Conservation (phyloP, 495 filamentous ascomycete genomes). For the Penicillium argentinense region DNA sequence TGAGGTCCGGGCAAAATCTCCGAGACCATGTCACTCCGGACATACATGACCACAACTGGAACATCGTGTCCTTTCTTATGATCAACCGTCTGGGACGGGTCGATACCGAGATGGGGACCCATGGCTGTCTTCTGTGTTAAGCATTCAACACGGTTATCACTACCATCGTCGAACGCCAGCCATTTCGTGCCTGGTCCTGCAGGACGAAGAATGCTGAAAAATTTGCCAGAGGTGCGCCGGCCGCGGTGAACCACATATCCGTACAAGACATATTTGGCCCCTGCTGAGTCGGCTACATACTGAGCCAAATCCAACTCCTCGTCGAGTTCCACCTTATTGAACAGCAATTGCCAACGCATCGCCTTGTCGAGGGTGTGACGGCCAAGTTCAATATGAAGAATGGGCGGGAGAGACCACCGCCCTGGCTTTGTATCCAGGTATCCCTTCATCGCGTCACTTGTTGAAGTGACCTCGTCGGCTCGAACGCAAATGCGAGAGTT, state of each 20-base stretch:
- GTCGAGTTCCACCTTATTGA: conserved; percentile 55
- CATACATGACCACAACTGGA: conserved; percentile 57
- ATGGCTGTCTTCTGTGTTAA: conserved; percentile 59
- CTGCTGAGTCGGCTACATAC: conserved; percentile 33
- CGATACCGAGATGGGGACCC: conserved; percentile 52
- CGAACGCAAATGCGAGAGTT: conserved; percentile 42
- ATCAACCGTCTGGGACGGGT: conserved; percentile 32
- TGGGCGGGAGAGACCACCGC: conserved; percentile 42
- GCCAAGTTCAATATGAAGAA: conserved; percentile 60
- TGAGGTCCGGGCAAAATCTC: conserved; percentile 45
- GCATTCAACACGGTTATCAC: conserved; percentile 54
- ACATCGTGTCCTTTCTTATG: conserved; percentile 56
- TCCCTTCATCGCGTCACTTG: conserved; percentile 27
- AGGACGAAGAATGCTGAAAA: conserved; percentile 61
- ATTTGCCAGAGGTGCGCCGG: conserved; percentile 59
- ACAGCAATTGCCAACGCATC: conserved; percentile 58
- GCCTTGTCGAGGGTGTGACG: conserved; percentile 55
- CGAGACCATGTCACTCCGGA: conserved; percentile 51
- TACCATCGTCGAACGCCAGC: conserved; percentile 60
- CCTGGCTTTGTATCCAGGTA: conserved; percentile 38
- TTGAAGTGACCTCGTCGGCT: conserved; percentile 36
- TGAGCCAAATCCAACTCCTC: conserved; percentile 49
- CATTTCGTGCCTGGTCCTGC: conserved; percentile 56
- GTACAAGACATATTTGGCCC: conserved; percentile 55
- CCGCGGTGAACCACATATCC: conserved; percentile 63